phyloP scores from a whole-genome alignment of 495 filamentous ascomycete species.

The Aspergillus mulundensis region DNA sequence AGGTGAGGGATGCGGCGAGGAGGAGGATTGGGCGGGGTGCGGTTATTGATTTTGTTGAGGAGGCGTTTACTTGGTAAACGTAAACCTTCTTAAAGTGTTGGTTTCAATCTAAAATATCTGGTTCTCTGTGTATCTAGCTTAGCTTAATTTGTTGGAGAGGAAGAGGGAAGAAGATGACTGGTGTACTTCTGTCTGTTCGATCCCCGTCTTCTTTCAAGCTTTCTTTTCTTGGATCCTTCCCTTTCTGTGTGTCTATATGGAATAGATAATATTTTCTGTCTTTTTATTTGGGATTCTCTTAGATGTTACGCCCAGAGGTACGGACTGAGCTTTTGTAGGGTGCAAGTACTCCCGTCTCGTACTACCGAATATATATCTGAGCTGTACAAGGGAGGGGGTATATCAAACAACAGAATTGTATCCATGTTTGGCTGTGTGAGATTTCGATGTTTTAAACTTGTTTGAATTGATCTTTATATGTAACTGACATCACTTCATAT shows the following conservation, averaged over 20 bases:
- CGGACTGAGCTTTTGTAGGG: no score
- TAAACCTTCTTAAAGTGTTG: no score
- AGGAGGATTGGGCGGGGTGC: constrained; percentile 59
- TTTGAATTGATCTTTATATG: no score
- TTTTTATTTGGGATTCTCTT: no score
- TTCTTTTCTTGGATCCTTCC: not conserved
- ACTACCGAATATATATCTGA: no score
- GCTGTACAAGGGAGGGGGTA: no score
- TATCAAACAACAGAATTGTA: no score
- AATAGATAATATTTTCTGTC: not conserved
- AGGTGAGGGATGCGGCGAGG: constrained; percentile 72
- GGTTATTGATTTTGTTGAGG: constrained; percentile 85
- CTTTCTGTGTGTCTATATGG: not conserved
- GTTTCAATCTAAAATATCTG: no score
- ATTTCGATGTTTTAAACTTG: no score
- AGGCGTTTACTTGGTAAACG: constrained; percentile 83
- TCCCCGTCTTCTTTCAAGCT: not conserved
- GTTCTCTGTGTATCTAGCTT: not conserved
- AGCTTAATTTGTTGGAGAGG: not conserved
- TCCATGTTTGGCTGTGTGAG: no score
- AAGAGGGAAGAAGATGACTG: not conserved
- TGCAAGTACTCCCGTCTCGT: no score
- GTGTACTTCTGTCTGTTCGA: not conserved
- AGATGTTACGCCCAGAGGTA: no score
- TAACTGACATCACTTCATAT: not conserved